Percentiles rank a stretch among this genome's conserved stretches.
phyloP scores from a whole-genome alignment of 352 stramenopile genomes.

The Vaucheria bursata region DNA sequence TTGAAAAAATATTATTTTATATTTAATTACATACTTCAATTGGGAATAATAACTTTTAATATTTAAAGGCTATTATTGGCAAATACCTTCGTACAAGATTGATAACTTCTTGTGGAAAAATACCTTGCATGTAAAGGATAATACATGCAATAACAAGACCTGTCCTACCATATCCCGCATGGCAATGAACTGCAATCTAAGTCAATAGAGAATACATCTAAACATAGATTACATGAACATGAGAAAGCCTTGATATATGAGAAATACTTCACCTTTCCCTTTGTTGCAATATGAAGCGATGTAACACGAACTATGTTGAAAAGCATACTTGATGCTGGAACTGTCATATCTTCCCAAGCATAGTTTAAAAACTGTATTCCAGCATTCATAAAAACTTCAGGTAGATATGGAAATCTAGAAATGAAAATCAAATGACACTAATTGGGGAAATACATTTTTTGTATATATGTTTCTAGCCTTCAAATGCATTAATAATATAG shows the following conservation, averaged over 20 bases:
- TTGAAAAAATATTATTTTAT: not conserved
- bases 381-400: constrained; percentile 69
- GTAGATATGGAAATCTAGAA: constrained; percentile 70
- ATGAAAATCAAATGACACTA: too few relatives aligned
- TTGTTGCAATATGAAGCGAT: constrained; percentile 60
- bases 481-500: too few relatives aligned
- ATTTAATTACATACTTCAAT: not conserved
- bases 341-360: constrained; percentile 82
- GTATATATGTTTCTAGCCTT: too few relatives aligned
- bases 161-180: constrained; percentile 71
- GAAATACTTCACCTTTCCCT: constrained; percentile 50
- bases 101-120: constrained; percentile 19
- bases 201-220: constrained; percentile 3
- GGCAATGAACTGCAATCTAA: constrained; percentile 72
- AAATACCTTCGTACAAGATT: constrained; percentile 9
- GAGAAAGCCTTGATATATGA: not conserved
- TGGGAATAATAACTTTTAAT: not conserved
- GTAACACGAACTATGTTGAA: constrained; percentile 74
- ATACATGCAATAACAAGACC: constrained; percentile 71
- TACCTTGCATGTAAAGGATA: constrained; percentile 52
- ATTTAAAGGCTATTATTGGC: not conserved
- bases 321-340: constrained; percentile 67
- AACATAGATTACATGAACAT: not conserved
- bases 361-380: constrained; percentile 80
- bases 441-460: too few relatives aligned